Base-by-base conservation (phyloP, 345 rosid genomes). In the Physaria fendleri region DNA sequence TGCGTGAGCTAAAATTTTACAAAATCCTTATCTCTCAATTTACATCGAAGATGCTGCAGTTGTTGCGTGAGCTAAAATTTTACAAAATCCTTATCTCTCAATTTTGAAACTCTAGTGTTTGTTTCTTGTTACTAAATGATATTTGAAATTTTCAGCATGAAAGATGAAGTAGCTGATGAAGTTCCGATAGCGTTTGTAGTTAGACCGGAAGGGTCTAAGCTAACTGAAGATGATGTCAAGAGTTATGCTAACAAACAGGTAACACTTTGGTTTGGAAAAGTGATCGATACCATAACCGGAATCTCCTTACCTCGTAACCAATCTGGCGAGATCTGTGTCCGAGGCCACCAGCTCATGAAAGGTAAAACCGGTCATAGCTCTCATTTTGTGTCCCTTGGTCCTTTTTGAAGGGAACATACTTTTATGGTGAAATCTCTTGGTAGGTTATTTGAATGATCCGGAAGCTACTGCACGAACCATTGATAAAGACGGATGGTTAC, bases 271-370 rank as follows among this genome's bases (percentile, higher is more conserved):
- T 21, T 18, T 8, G 5, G 50, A 67, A 44, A 92, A 69, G 81
- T 92, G 5, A 75, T 88, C 8, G 95, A 92, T 38, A 87, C 93
- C 0, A 79, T 78, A 5, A 79, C 85, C 4, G 81, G 89, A 4
- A 27, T 47, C 2, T 88, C 89, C 2, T 58, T 86, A 6, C 90
- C 85, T 0, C 71, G 79, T 2, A 88, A 84, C 55, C 67, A 77
- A 27, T 30, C 93, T 23, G 97, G 98, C 2, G 98, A 92, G 66
- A 84, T 88, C 27, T 92, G 98, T 64, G 68, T 92, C 16, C 46
- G 91, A 50, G 98, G 98, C 3, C 11, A 56, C 56, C 98, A 92
- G 48, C 83, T 92, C 76, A 92, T 88, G 98, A 88, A 82, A 63
- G 98, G 96, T 88, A 67, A 24, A 5, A 17, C 15, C 13, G 11